Base-by-base conservation (phyloP, 371 early-diverging fungal genomes). In the Mucor plumbeus region DNA sequence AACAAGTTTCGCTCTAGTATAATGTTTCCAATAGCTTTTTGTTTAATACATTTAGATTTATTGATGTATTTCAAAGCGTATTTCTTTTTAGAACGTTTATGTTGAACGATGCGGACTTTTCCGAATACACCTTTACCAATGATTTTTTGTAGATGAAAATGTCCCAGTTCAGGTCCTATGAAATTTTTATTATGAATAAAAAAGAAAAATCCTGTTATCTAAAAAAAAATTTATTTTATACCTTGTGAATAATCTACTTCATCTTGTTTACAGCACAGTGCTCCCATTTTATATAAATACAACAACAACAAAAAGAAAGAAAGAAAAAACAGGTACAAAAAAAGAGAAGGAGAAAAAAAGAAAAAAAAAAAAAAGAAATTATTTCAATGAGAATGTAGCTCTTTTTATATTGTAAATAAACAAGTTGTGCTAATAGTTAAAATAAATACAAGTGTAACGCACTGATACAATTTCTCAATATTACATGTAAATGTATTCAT, bases 71-170 rank as follows among this genome's bases (percentile, higher is more conserved):
- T 88, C 36, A 88, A 64, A 7, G 88, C 88, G 66, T 77, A 88
- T 39, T 79, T 59, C 56, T 73, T 67, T 48, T 80, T 79, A 7
- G 87, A 85, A 19, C 75, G 75, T 68, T 89, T 92, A 73, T 94
- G 91, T 77, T 94, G 93, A 15, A 95, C 91, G 9, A 95, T 89
- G 13, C 92, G 26, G 26, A 26, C 26, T 26, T 26, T 26, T 26
- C 26, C 26, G 26, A 26, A 26, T 26, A 26, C 26, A 0, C 92
- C 92, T 71, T 88, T 85, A 13, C 91, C 90, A 44, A 91, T 84
- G 3, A 85, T 82, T 31, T 88, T 79, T 21, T 88, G 67, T 26
- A 91, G 71, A 59, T 87, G 77, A 61, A 91, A 91, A 60, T 91
- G 91, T 62, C 43, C 85, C 77, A 66, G 88, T 84, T 87, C 69